Conservation (phyloP, 2,329 filamentous ascomycete genomes). For the Colletotrichum melonis region DNA sequence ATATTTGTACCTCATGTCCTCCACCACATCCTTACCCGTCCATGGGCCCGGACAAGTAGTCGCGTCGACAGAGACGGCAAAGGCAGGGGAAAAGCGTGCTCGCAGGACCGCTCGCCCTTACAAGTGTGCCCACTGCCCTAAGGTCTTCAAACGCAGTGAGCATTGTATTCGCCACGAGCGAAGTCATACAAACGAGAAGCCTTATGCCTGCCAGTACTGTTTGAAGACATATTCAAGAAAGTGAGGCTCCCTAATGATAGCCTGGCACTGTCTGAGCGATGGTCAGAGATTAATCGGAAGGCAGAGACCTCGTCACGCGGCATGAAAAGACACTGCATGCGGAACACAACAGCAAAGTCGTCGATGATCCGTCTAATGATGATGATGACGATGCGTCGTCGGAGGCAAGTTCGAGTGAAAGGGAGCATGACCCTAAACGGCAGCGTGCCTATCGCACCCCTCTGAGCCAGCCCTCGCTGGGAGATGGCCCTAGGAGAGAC, state of each 20-base stretch:
- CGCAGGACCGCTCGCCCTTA: background rate
- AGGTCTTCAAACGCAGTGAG: constrained; percentile 13
- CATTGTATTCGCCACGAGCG: constrained; percentile 5
- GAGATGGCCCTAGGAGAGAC: background rate
- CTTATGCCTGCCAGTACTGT: background rate
- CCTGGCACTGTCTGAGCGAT: background rate
- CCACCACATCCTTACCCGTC: background rate
- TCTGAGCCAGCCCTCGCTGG: background rate
- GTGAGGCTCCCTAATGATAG: background rate
- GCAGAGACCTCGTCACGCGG: background rate
- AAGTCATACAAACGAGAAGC: constrained; percentile 9
- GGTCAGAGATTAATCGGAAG: background rate
- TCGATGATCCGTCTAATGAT: background rate
- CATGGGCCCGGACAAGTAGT: background rate
- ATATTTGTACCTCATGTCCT: background rate
- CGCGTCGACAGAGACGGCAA: background rate
- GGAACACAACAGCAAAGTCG: background rate
- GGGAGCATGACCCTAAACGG: background rate
- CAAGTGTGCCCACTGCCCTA: background rate
- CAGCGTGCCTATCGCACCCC: background rate
- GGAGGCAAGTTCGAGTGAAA: background rate
- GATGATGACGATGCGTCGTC: background rate
- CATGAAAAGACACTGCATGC: background rate
- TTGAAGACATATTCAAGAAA: constrained; percentile 6
- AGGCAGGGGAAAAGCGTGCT: background rate